A percentile compares a stretch with the other conserved stretches of the same genome.
These are phyloP conservation scores for Termitomyces sp. DNA, from an alignment of 768 basidiomycete species.

Conservation along the genomic window DNA sequence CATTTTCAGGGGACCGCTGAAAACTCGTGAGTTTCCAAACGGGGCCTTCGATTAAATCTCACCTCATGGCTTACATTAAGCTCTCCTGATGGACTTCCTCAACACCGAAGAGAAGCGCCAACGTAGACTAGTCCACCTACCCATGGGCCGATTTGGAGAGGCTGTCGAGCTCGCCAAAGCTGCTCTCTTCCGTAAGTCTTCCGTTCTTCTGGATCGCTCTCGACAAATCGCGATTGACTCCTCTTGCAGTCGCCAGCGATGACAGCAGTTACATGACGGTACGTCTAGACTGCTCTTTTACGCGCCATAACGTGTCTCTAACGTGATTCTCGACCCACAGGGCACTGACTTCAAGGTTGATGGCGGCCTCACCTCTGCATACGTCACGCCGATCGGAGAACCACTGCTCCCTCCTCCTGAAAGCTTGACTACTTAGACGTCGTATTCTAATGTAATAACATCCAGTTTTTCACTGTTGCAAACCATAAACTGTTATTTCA, in stretches of 20 bases:
- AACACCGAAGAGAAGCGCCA: constrained; percentile 94
- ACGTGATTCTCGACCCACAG: constrained; percentile 30
- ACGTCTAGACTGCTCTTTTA: constrained; percentile 19
- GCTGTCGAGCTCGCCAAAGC: constrained; percentile 93
- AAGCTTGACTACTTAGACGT: constrained; percentile 59
- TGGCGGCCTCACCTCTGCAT: constrained; percentile 88
- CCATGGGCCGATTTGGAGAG: constrained; percentile 97
- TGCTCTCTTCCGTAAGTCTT: constrained; percentile 82
- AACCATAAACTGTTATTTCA: not conserved
- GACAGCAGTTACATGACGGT: constrained; percentile 97
- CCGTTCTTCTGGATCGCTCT: not conserved
- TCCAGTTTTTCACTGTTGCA: not conserved
- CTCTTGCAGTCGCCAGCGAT: constrained; percentile 73
- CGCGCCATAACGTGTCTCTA: not conserved
- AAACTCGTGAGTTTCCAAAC: constrained; percentile 66
- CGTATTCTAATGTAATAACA: too few relatives aligned
- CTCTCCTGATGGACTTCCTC: constrained; percentile 97
- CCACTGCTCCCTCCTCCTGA: constrained; percentile 65
- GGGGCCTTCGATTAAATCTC: not conserved
- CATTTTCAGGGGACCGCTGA: constrained; percentile 76
- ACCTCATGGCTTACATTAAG: constrained; percentile 35
- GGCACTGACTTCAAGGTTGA: constrained; percentile 95
- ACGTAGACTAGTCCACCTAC: constrained; percentile 84
- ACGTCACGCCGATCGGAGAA: constrained; percentile 87
- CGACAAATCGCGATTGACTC: not conserved